Conservation (phyloP, 2,329 filamentous ascomycete species). For the Colletotrichum eleusines region DNA sequence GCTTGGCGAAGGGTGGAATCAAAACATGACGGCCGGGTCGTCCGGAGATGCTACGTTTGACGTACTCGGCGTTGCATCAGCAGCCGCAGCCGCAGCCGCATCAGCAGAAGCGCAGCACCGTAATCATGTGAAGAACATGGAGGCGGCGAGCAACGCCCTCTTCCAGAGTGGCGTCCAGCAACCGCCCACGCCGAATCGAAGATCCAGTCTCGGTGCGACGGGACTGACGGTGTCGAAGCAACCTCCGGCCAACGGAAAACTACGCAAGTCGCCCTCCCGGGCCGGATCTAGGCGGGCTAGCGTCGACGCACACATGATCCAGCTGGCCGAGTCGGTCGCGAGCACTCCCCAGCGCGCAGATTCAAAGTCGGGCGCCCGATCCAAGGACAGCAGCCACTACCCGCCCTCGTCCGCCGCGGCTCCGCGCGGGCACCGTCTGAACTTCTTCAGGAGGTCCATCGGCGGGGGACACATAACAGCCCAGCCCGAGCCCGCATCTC, state of each 20-base stretch:
- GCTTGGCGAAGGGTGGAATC: slow-evolving; percentile 58
- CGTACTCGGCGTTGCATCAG: slow-evolving; percentile 45
- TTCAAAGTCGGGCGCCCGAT: slow-evolving; percentile 46
- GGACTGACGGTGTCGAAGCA: slow-evolving; percentile 49
- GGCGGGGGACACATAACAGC: slow-evolving; percentile 49
- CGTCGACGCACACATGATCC: slow-evolving; percentile 48
- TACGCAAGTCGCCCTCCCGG: slow-evolving; percentile 46
- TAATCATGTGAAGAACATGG: slow-evolving; percentile 61
- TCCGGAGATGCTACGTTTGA: slow-evolving; percentile 48
- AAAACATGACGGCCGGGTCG: slow-evolving; percentile 60
- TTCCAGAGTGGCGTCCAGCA: slow-evolving; percentile 53
- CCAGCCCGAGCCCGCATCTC: slow-evolving; percentile 43
- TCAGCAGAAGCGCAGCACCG: slow-evolving; percentile 46
- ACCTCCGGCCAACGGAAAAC: slow-evolving; percentile 41
- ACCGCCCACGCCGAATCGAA: slow-evolving; percentile 63
- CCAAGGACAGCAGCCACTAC: slow-evolving; percentile 55
- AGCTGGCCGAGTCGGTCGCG: slow-evolving; percentile 44
- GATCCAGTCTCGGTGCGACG: slow-evolving; percentile 65
- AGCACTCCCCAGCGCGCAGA: slow-evolving; percentile 43
- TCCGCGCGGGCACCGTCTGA: slow-evolving; percentile 59
- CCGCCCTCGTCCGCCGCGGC: slow-evolving; percentile 63
- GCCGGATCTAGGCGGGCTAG: slow-evolving; percentile 46
- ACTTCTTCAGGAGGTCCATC: slow-evolving; percentile 65
- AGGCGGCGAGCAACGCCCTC: slow-evolving; percentile 55
- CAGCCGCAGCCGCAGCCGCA: slow-evolving; percentile 4